Evolutionary conservation across 1,139 yeast genomes (phyloP).

Genomic region (Hemisphaericaspora subhashii): DNA sequence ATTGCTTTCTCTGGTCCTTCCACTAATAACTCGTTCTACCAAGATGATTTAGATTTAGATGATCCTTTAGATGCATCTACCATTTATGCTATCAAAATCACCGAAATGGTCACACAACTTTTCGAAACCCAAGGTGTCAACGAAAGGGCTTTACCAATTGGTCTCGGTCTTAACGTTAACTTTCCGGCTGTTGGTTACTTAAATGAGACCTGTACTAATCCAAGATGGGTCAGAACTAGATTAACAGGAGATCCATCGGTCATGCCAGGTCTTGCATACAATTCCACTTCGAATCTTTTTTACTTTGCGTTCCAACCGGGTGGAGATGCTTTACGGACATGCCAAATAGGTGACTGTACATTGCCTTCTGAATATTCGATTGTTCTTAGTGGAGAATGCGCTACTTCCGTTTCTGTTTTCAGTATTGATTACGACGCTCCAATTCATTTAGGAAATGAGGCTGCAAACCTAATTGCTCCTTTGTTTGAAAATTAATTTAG

Average conservation of each 20-base stretch:
- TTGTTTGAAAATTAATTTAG: constrained; percentile 11
- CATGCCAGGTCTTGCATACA: constrained; percentile 30
- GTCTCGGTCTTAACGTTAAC: constrained; percentile 44
- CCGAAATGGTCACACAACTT: constrained; percentile 31
- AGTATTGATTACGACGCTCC: constrained; percentile 45
- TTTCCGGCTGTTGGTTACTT: constrained; percentile 41
- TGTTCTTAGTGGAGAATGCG: constrained; percentile 26
- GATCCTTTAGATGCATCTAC: constrained; percentile 36
- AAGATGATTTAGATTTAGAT: constrained; percentile 33
- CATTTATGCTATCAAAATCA: constrained; percentile 34
- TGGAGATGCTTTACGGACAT: constrained; percentile 24
- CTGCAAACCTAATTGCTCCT: neutral
- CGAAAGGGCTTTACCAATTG: constrained; percentile 35
- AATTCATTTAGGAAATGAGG: constrained; percentile 5
- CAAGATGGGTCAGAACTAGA: constrained; percentile 38
- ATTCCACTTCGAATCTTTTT: constrained; percentile 30
- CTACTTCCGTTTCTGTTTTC: constrained; percentile 39
- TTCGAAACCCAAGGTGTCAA: constrained; percentile 34
- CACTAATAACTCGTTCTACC: constrained; percentile 42
- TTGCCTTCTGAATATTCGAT: constrained; percentile 37
- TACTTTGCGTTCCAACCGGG: constrained; percentile 15
- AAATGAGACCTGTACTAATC: constrained; percentile 32
- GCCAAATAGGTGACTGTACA: constrained; percentile 36
- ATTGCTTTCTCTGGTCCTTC: constrained; percentile 48
- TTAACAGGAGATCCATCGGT: constrained; percentile 34